These are phyloP conservation scores for Furculomyces boomerangus DNA, from an alignment of 371 early-diverging fungal genomes.

Conservation along the genomic window DNA sequence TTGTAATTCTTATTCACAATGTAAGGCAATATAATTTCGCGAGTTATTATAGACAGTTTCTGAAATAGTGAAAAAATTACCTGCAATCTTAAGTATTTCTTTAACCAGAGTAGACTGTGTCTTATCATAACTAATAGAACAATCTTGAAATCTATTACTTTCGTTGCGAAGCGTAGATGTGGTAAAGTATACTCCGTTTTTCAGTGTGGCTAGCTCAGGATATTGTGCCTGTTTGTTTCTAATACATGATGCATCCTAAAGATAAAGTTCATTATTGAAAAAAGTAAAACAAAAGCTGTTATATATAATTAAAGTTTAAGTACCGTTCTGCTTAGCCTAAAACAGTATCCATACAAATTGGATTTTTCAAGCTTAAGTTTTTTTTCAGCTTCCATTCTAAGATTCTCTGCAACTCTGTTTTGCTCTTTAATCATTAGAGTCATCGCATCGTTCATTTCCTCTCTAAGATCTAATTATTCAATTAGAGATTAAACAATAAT, in stretches of 20 bases:
- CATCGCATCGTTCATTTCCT: slow-evolving; percentile 36
- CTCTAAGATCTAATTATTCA: slow-evolving; percentile 30
- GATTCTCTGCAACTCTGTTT: slow-evolving; percentile 31
- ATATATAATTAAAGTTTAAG: background rate
- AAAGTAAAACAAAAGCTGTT: background rate
- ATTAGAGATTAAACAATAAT: background rate
- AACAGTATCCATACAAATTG: slow-evolving; percentile 62
- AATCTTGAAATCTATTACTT: slow-evolving; percentile 29
- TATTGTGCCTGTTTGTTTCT: slow-evolving; percentile 43
- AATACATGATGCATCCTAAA: slow-evolving; percentile 32
- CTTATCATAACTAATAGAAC: slow-evolving; percentile 36
- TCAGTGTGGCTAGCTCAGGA: slow-evolving; percentile 77
- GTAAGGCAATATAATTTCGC: too few species aligned
- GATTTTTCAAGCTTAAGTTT: slow-evolving; percentile 81
- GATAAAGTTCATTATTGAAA: slow-evolving; percentile 14
- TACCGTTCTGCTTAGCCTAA: slow-evolving; percentile 56
- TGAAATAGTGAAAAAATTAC: slow-evolving; percentile 19
- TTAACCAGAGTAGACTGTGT: slow-evolving; percentile 57
- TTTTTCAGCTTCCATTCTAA: slow-evolving; percentile 64
- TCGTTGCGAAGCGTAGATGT: slow-evolving; percentile 44
- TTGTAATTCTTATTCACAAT: too few species aligned
- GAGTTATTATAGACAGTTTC: too few species aligned
- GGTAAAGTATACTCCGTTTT: slow-evolving; percentile 76
- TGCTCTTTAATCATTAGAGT: slow-evolving; percentile 44
- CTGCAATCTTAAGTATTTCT: slow-evolving; percentile 62